These are phyloP conservation scores for Mariannaea sp. DNA, from an alignment of 2,329 filamentous ascomycete genomes.

Conservation along the genomic window DNA sequence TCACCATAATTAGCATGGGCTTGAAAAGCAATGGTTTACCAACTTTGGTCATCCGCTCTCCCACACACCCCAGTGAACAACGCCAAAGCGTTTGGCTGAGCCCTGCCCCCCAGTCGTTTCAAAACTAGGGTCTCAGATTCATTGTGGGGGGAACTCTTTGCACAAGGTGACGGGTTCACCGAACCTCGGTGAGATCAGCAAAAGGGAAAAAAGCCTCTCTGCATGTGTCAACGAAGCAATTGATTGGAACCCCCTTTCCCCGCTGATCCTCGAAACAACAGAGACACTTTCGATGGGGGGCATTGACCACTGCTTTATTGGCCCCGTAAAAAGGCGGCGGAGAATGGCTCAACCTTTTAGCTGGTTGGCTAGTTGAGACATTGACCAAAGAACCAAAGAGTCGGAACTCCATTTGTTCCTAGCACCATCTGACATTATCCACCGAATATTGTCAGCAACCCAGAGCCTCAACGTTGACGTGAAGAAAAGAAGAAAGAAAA, in stretches of 20 bases:
- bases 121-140: constrained; percentile 5
- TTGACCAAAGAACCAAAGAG: no score
- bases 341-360: background rate
- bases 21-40: constrained; percentile 10
- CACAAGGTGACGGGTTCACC: constrained; percentile 9
- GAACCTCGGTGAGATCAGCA: background rate
- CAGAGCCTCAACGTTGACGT: no score
- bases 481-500: no score
- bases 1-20: constrained; percentile 9
- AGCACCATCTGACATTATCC: no score
- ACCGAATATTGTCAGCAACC: background rate
- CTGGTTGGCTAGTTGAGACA: no score
- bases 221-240: no score
- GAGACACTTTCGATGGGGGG: no score
- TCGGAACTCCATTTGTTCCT: no score
- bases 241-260: no score
- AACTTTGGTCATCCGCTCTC: background rate
- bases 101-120: constrained; percentile 7
- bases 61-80: background rate
- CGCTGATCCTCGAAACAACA: no score
- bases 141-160: constrained; percentile 11
- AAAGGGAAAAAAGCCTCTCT: no score
- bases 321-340: background rate
- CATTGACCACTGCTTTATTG: no score
- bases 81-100: background rate